Conservation (phyloP, 805 yeast species). For the Wickerhamiella cacticola region DNA sequence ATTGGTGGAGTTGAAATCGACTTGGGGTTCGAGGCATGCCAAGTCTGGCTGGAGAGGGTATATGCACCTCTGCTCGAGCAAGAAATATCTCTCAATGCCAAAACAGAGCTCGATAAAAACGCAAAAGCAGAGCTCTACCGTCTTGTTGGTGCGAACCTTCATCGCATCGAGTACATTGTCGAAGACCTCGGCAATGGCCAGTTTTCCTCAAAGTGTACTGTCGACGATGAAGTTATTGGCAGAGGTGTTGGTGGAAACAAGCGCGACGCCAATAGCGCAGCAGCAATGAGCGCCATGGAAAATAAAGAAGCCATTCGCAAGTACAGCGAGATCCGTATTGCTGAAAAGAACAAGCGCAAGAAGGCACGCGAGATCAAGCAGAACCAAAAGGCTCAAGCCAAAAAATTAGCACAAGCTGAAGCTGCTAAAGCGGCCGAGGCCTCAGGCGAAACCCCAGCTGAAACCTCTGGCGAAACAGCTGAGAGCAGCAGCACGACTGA, state of each 20-base stretch:
- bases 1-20: slow-evolving; percentile 57
- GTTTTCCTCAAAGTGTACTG: slow-evolving; percentile 52
- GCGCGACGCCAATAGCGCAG: slow-evolving; percentile 70
- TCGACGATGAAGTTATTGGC: slow-evolving; percentile 57
- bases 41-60: slow-evolving; percentile 28
- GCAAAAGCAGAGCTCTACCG: slow-evolving; percentile 67
- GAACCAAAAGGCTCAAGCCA: neutral
- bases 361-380: neutral
- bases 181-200: slow-evolving; percentile 34
- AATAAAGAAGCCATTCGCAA: slow-evolving; percentile 51
- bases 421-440: too few relatives aligned
- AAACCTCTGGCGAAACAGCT: too few relatives aligned
- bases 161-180: slow-evolving; percentile 48
- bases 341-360: neutral
- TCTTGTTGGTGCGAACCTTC: slow-evolving; percentile 61
- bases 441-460: too few relatives aligned
- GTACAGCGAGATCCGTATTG: slow-evolving; percentile 45
- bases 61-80: slow-evolving; percentile 22
- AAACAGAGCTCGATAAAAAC: slow-evolving; percentile 36
- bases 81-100: slow-evolving; percentile 18
- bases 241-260: slow-evolving; percentile 55
- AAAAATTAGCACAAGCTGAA: neutral
- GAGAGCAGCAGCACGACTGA: too few relatives aligned
- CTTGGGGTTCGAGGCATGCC: slow-evolving; percentile 23
- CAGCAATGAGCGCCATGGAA: slow-evolving; percentile 69